Conservation (phyloP, 176 grass and related monocot genomes). For the Bromus sterilis region DNA sequence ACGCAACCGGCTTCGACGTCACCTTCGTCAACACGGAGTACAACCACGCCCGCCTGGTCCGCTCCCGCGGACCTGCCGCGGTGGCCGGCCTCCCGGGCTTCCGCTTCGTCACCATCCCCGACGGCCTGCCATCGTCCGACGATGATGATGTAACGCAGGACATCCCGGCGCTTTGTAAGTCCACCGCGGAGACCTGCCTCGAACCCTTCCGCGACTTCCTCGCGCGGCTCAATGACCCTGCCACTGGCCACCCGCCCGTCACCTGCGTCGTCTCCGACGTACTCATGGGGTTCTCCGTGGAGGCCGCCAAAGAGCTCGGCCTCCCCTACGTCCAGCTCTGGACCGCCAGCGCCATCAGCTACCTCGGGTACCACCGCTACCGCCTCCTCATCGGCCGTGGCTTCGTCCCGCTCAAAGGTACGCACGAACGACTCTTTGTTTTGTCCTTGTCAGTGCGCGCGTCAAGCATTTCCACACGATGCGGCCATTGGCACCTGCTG, state of each 20-base stretch:
- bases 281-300: conserved; percentile 74
- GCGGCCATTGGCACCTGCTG: background rate
- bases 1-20: conserved; percentile 61
- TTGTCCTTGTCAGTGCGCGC: background rate
- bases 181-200: conserved; percentile 43
- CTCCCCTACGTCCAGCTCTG: conserved; percentile 66
- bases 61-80: conserved; percentile 15
- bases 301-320: conserved; percentile 42
- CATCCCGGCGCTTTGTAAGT: conserved; percentile 50
- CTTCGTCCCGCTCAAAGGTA: conserved; percentile 61
- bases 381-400: conserved; percentile 40
- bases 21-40: conserved; percentile 77
- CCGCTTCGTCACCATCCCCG: conserved; percentile 54
- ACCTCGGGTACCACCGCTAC: conserved; percentile 52
- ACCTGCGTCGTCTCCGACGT: conserved; percentile 66
- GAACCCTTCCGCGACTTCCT: conserved; percentile 53
- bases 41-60: conserved; percentile 58
- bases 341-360: conserved; percentile 67
- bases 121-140: conserved; percentile 46
- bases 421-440: too few species aligned
- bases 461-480: background rate
- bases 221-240: conserved; percentile 29
- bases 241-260: conserved; percentile 24
- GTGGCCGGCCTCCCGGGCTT: conserved; percentile 43
- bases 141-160: conserved; percentile 69